Base-by-base conservation (phyloP, 1,284 basidiomycete species). In the Ceratobasidium sp. region DNA sequence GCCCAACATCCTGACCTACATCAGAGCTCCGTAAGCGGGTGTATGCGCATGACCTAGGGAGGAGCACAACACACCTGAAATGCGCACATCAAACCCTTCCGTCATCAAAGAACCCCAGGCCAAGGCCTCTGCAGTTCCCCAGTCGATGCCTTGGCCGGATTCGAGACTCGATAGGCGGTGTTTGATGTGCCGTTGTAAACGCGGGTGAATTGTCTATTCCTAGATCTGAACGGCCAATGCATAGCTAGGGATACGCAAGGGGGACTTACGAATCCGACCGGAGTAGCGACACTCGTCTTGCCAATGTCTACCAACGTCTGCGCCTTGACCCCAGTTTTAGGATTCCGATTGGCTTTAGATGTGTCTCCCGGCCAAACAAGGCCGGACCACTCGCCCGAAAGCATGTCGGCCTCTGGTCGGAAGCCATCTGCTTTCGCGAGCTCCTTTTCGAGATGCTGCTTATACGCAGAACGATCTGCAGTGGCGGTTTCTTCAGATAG, bases 1-100 rank as follows among this genome's bases (percentile, higher is more conserved):
- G 84, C 0, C 95, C 95, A 0, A 95, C 94, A 81, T 97, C 95
- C 83, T 97, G 95, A 2, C 95, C 95, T 8, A 93, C 94, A 97
- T 93, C 17, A 95, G 89, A 17, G 97, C 88, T 96, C 91, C 58
- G 10, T 17, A 20, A 60, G 78, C 86, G 89, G 1, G 93, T 94
- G 76, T 94, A 94, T 0, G 94, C 95, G 84, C 96, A 85, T 0
- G 94, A 92, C 90, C 92, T 65, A 37, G 35, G 23, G 56, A 51
- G 28, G n/a, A n/a, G n/a, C 37, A 35, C 35, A 75, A 53, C 42
- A 20, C 67, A 64, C 65, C 61, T 39, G 67, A 73, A 65, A 71
- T 64, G 67, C 56, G 61, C 60, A 71, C 66, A 56, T 77, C 68
- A 63, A 47, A 53, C 60, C 51, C 53, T 60, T 76, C 75, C 47